Evolutionary conservation across 352 stramenopile genomes (phyloP).

Genomic region (Albugo candida): DNA sequence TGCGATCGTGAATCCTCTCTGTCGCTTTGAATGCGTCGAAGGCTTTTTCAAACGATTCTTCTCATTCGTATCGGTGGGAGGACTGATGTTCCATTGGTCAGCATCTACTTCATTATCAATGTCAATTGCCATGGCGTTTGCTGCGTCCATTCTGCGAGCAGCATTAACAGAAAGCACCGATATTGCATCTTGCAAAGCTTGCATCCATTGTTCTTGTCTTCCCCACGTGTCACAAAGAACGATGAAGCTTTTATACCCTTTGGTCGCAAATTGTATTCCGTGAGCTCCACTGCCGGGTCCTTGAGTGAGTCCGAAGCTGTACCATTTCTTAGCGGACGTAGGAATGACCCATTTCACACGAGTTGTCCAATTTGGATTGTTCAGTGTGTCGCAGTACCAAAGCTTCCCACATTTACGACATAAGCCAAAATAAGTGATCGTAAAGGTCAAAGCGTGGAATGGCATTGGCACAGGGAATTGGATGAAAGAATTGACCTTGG

Average conservation of each 20-base stretch:
- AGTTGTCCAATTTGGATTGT: constrained; percentile 63
- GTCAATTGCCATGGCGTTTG: constrained; percentile 63
- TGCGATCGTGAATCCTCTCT: too few relatives aligned
- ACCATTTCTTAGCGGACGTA: constrained; percentile 72
- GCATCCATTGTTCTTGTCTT: constrained; percentile 74
- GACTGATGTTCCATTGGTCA: constrained; percentile 7
- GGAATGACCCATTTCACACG: constrained; percentile 84
- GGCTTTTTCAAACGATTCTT: too few relatives aligned
- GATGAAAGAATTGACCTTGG: constrained; percentile 72
- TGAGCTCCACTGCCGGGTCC: constrained; percentile 67
- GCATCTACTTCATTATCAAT: constrained; percentile 78
- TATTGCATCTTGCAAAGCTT: constrained; percentile 63
- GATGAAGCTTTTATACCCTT: constrained; percentile 80
- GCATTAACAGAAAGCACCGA: constrained; percentile 34
- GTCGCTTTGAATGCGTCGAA: too few relatives aligned
- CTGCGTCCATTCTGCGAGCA: constrained; percentile 33
- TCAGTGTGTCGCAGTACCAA: constrained; percentile 74
- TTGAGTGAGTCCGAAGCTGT: constrained; percentile 63
- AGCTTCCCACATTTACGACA: constrained; percentile 78
- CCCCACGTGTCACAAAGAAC: constrained; percentile 72
- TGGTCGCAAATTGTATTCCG: constrained; percentile 70
- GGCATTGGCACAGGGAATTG: constrained; percentile 77
- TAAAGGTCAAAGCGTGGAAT: constrained; percentile 76
- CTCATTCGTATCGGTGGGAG: neutral
- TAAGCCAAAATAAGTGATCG: constrained; percentile 63